These are phyloP conservation scores for Trichoderma sp. DNA, from an alignment of 2,329 filamentous ascomycete species.

Conservation along the genomic window DNA sequence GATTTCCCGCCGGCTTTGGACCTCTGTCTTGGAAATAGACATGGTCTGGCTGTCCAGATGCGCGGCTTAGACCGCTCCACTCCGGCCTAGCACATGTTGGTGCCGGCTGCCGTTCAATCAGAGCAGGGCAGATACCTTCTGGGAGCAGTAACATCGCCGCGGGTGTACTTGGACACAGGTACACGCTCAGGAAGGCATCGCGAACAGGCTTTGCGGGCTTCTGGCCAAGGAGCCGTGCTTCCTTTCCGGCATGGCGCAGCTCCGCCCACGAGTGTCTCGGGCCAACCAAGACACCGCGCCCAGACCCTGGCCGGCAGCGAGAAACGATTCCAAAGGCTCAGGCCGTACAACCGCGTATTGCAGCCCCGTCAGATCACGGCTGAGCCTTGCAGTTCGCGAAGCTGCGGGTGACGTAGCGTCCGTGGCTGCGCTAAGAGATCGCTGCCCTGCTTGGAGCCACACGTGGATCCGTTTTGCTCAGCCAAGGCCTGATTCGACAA, in stretches of 20 bases:
- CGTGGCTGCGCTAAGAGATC: slow-evolving; percentile 21
- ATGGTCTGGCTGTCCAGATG: slow-evolving; percentile 12
- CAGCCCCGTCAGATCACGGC: slow-evolving; percentile 20
- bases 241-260: slow-evolving; percentile 3
- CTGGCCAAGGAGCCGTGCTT: neutral
- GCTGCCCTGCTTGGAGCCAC: slow-evolving; percentile 22
- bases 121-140: slow-evolving; percentile 1
- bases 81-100: slow-evolving; percentile 16
- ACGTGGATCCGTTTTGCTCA: neutral
- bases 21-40: slow-evolving; percentile 6
- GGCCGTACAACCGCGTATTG: neutral
- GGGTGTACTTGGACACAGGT: neutral
- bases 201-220: neutral
- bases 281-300: slow-evolving; percentile 9
- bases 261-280: slow-evolving; percentile 16
- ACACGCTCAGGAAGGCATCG: neutral
- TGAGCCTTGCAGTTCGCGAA: slow-evolving; percentile 16
- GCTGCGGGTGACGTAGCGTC: slow-evolving; percentile 26
- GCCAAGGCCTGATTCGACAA: slow-evolving; percentile 11
- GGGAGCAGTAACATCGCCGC: neutral
- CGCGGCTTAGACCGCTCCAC: slow-evolving; percentile 11
- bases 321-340: neutral
- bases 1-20: slow-evolving; percentile 8
- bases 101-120: slow-evolving; percentile 4
- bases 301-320: neutral